Evolutionary conservation across 192 early-diverging fungal genomes (phyloP).

Genomic region (Coemansia sp.): DNA sequence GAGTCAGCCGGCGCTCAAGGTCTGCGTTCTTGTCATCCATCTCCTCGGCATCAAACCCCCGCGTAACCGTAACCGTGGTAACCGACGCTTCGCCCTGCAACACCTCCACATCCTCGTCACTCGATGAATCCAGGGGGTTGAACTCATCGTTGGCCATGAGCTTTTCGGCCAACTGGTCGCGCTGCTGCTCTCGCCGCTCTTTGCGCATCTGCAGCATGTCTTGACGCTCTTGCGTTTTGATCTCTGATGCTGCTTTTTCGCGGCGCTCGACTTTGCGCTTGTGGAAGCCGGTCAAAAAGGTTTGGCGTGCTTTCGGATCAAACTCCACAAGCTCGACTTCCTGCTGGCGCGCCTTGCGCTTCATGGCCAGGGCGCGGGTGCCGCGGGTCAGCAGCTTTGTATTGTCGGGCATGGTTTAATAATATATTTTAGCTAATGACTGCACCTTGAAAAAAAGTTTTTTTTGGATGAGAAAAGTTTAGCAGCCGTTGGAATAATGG

Average conservation of each 20-base stretch:
- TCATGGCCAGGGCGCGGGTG: constrained; percentile 64
- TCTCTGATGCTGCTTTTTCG: constrained; percentile 55
- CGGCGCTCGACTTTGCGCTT: constrained; percentile 74
- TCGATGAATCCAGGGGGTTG: neutral
- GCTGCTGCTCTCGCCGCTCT: constrained; percentile 58
- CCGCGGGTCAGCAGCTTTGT: constrained; percentile 61
- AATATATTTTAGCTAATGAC: neutral
- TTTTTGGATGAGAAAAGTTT: neutral
- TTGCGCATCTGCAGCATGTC: constrained; percentile 55
- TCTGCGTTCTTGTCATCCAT: constrained; percentile 18
- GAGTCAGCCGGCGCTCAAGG: constrained; percentile 25
- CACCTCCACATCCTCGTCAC: constrained; percentile 56
- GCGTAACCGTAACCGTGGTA: constrained; percentile 72
- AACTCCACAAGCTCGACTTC: constrained; percentile 65
- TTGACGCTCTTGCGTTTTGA: constrained; percentile 59
- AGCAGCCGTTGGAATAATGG: neutral
- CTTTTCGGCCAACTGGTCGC: constrained; percentile 58
- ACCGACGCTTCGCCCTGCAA: constrained; percentile 59
- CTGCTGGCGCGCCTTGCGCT: constrained; percentile 65
- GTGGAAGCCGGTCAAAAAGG: constrained; percentile 75
- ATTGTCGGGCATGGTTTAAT: constrained; percentile 52
- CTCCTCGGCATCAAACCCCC: constrained; percentile 60
- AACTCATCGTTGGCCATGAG: constrained; percentile 29
- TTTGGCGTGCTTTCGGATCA: constrained; percentile 63
- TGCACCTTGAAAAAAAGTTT: neutral